Percentiles rank a stretch among this genome's conserved stretches.
phyloP scores from a whole-genome alignment of 768 basidiomycete species.

The Pleurotus tuoliensis region DNA sequence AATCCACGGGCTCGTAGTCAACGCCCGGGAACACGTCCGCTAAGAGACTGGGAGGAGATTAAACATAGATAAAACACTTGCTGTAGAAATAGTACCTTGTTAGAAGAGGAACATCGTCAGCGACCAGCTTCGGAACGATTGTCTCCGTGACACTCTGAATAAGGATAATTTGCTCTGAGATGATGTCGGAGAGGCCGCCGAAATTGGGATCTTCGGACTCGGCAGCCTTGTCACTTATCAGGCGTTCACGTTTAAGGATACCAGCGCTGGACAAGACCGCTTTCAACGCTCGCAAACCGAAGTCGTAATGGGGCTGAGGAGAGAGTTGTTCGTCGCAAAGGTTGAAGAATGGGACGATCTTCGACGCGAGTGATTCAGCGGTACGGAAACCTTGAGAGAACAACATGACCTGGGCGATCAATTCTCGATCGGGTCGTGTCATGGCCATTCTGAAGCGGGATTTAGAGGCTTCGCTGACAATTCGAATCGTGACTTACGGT shows the following conservation, averaged over 20 bases:
- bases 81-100: conserved; percentile 61
- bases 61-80: not conserved
- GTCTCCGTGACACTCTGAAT: conserved; percentile 99
- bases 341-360: conserved; percentile 99
- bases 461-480: not conserved
- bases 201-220: conserved; percentile 36
- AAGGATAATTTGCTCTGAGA: conserved; percentile 92
- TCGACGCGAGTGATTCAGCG: conserved; percentile 94
- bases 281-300: conserved; percentile 95
- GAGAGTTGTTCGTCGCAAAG: conserved; percentile 97
- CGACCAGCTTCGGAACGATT: conserved; percentile 96
- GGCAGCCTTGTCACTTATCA: conserved; percentile 45
- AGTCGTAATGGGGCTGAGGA: conserved; percentile 97
- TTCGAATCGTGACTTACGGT: conserved; percentile 52
- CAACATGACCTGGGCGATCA: conserved; percentile 98
- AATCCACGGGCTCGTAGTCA: conserved; percentile 84
- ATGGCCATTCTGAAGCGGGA: conserved; percentile 80
- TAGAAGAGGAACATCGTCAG: conserved; percentile 92
- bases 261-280: conserved; percentile 95
- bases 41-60: conserved; percentile 56
- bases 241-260: conserved; percentile 91
- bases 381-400: conserved; percentile 99
- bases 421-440: conserved; percentile 96
- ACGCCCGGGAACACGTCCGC: conserved; percentile 98
- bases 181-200: conserved; percentile 60